phyloP scores from a whole-genome alignment of 306 rosid genomes.

The Trichosanthes truncata region DNA sequence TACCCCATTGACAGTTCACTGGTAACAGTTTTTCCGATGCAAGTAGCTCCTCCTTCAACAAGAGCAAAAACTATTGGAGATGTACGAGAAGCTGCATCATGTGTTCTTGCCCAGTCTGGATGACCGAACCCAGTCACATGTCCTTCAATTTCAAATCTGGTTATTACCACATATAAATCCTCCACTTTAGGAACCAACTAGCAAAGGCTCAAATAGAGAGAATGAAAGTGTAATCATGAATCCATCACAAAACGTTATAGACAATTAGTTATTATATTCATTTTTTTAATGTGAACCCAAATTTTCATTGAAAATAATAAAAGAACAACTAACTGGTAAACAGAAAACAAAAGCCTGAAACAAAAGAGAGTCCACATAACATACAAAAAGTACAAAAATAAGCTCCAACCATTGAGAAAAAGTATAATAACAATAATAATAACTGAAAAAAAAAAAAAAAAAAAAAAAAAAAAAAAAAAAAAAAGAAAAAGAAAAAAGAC shows the following conservation, averaged over 20 bases:
- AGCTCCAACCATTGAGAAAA: not conserved
- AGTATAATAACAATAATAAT: not conserved
- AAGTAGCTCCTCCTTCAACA: conserved; percentile 89
- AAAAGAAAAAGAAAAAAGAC: too few relatives aligned
- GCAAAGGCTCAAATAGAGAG: not conserved
- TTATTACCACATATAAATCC: conserved; percentile 9
- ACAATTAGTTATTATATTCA: not conserved
- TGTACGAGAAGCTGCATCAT: conserved; percentile 68
- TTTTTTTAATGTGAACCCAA: not conserved
- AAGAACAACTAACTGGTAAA: not conserved
- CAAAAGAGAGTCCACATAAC: not conserved
- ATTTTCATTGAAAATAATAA: not conserved
- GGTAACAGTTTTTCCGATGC: conserved; percentile 64
- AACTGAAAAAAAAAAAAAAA: not conserved
- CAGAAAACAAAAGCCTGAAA: not conserved
- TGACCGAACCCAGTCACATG: conserved; percentile 80
- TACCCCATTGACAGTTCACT: conserved; percentile 73
- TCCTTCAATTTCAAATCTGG: conserved; percentile 78
- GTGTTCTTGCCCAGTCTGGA: conserved; percentile 85
- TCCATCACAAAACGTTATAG: not conserved
- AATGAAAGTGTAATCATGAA: not conserved
- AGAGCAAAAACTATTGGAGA: conserved; percentile 52
- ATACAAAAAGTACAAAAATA: not conserved
- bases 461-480: too few relatives aligned
- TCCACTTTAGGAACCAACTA: conserved; percentile 9